These are phyloP conservation scores for Dentipellis fragilis DNA, from an alignment of 768 basidiomycete species.

Conservation along the genomic window DNA sequence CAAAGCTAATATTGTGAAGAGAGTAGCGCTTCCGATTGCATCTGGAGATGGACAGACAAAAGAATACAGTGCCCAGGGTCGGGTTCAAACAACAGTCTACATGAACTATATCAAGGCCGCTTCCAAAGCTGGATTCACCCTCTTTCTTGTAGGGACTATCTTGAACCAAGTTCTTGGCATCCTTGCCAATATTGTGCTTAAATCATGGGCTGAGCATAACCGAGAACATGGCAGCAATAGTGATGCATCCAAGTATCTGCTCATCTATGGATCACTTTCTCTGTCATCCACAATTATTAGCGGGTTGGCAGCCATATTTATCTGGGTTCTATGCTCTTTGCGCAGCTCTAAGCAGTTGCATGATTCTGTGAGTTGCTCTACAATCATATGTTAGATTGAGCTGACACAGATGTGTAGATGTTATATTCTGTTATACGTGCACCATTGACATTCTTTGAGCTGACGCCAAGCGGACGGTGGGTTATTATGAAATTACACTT, in stretches of 20 bases:
- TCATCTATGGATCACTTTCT: conserved; percentile 62
- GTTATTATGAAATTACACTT: conserved; percentile 9
- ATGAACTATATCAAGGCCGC: conserved; percentile 69
- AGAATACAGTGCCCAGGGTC: conserved; percentile 73
- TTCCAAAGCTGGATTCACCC: conserved; percentile 56
- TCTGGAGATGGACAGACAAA: conserved; percentile 41
- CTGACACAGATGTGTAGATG: conserved; percentile 41
- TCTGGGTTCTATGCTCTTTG: conserved; percentile 73
- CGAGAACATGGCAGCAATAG: conserved; percentile 43
- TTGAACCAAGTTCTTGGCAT: conserved; percentile 52
- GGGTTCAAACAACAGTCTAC: conserved; percentile 73
- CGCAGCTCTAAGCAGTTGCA: conserved; percentile 69
- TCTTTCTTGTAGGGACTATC: conserved; percentile 43
- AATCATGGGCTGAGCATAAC: conserved; percentile 79
- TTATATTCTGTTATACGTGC: conserved; percentile 70
- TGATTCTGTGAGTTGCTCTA: conserved; percentile 44
- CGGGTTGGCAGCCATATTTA: conserved; percentile 46
- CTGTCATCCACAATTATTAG: conserved; percentile 44
- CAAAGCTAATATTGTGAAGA: conserved; percentile 40
- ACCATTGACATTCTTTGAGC: conserved; percentile 83
- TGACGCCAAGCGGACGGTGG: conserved; percentile 77
- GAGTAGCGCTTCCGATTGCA: conserved; percentile 26
- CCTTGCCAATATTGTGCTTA: conserved; percentile 53
- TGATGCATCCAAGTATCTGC: conserved; percentile 46
- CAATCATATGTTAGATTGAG: background rate